Percentiles rank a stretch among this genome's conserved stretches.
Evolutionary conservation across 2,329 filamentous ascomycete genomes (phyloP).

Genomic region (Nemania diffusa): DNA sequence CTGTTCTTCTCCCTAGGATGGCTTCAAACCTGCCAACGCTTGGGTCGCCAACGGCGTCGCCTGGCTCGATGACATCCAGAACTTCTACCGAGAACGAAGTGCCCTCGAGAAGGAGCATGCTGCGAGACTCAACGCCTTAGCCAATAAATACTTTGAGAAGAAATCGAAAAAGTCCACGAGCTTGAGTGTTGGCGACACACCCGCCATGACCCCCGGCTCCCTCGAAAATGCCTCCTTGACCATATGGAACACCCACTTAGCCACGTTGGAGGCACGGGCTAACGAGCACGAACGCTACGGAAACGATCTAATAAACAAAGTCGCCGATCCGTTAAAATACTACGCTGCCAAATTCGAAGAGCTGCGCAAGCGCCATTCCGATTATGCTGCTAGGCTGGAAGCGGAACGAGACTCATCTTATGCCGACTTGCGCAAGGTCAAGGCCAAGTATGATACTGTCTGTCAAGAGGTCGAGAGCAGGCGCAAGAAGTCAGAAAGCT

Average conservation of each 20-base stretch:
- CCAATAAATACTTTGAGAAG: slow-evolving; percentile 97
- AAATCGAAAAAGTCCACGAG: slow-evolving; percentile 89
- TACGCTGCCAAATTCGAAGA: slow-evolving; percentile 84
- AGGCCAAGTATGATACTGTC: slow-evolving; percentile 89
- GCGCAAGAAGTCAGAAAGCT: slow-evolving; percentile 92
- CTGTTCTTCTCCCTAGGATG: slow-evolving; percentile 71
- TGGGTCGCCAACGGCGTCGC: slow-evolving; percentile 91
- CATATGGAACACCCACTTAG: slow-evolving; percentile 95
- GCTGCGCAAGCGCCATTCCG: slow-evolving; percentile 87
- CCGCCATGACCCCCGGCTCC: slow-evolving; percentile 91
- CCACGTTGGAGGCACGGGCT: slow-evolving; percentile 86
- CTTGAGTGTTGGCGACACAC: slow-evolving; percentile 92
- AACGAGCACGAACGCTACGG: slow-evolving; percentile 89
- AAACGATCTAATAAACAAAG: slow-evolving; percentile 78
- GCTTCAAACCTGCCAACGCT: slow-evolving; percentile 91
- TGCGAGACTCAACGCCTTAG: slow-evolving; percentile 83
- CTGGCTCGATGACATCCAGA: slow-evolving; percentile 96
- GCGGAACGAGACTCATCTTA: slow-evolving; percentile 89
- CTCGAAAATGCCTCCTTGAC: slow-evolving; percentile 96
- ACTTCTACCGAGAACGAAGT: slow-evolving; percentile 95
- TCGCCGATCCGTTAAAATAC: slow-evolving; percentile 87
- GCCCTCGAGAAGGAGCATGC: slow-evolving; percentile 97
- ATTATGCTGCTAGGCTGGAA: slow-evolving; percentile 89
- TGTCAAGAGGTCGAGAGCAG: slow-evolving; percentile 95
- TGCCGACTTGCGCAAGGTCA: slow-evolving; percentile 86